Evolutionary conservation across 768 basidiomycete genomes (phyloP).

Genomic region (Mycena vulgaris): DNA sequence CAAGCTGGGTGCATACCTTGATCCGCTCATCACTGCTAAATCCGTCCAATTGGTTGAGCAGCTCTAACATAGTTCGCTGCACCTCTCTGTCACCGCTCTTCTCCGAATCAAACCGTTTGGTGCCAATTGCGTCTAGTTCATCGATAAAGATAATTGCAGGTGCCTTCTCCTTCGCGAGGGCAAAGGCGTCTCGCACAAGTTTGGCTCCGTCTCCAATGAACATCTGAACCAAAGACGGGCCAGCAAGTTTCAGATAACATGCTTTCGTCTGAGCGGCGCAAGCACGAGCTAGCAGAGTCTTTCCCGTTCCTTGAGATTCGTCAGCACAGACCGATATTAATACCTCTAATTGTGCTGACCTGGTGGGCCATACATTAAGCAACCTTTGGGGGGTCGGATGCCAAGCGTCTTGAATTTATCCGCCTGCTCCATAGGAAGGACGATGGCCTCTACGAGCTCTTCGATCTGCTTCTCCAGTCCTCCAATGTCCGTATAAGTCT

Average conservation of each 20-base stretch:
- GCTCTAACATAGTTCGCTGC: conserved; percentile 99
- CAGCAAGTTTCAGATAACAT: conserved; percentile 97
- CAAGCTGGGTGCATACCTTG: conserved; percentile 72
- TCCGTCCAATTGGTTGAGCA: conserved; percentile 98
- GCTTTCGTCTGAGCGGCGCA: conserved; percentile 99
- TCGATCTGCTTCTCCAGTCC: conserved; percentile 99
- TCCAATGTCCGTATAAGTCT: conserved; percentile 97
- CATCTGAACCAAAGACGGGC: conserved; percentile 99
- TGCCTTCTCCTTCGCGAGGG: conserved; percentile 97
- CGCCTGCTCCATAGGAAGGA: conserved; percentile 98
- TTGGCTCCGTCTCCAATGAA: conserved; percentile 99
- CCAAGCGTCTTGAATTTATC: conserved; percentile 99
- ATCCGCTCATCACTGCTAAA: conserved; percentile 98
- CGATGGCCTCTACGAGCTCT: conserved; percentile 97
- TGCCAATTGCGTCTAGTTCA: conserved; percentile 98
- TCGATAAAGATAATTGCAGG: conserved; percentile 99
- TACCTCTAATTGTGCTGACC: conserved; percentile 63
- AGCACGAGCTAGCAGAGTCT: conserved; percentile 96
- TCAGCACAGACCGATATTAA: conserved; percentile 18
- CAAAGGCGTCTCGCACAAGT: conserved; percentile 98
- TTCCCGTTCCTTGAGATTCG: conserved; percentile 80
- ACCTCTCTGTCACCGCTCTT: conserved; percentile 99
- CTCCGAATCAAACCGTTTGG: conserved; percentile 98
- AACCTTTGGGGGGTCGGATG: conserved; percentile 97
- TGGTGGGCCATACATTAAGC: conserved; percentile 98